A percentile compares a stretch with the other conserved stretches of the same genome.
phyloP scores from a whole-genome alignment of 257 asterid genomes.

The Linderniella brevidens region DNA sequence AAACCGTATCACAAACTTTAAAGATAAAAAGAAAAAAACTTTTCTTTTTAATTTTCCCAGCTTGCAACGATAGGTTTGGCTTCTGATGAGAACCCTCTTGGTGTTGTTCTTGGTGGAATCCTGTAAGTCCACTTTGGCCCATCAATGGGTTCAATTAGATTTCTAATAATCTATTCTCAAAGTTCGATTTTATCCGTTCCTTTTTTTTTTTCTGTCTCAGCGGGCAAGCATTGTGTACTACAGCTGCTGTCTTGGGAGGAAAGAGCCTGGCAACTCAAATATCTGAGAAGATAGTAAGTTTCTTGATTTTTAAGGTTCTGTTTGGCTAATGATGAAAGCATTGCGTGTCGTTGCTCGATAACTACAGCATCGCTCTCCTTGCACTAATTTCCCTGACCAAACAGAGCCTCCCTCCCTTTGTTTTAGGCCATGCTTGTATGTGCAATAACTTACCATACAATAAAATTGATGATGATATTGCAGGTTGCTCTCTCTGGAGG shows the following conservation, averaged over 20 bases:
- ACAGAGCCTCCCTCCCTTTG: no score
- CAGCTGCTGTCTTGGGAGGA: slow-evolving; percentile 95
- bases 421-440: no score
- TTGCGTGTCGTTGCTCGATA: not conserved
- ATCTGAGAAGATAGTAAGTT: slow-evolving; percentile 72
- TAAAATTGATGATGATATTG: slow-evolving; percentile 13
- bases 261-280: slow-evolving; percentile 81
- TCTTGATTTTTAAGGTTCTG: not conserved
- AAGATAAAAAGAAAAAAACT: not conserved
- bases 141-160: not conserved
- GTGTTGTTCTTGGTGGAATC: slow-evolving; percentile 98
- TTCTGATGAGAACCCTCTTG: slow-evolving; percentile 98
- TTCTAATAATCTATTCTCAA: not conserved
- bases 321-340: not conserved
- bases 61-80: slow-evolving; percentile 98
- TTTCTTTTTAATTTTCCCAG: slow-evolving; percentile 20
- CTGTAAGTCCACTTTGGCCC: slow-evolving; percentile 32
- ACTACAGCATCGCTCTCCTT: not conserved
- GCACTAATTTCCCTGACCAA: not conserved
- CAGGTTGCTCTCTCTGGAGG: slow-evolving; percentile 91
- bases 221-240: slow-evolving; percentile 89
- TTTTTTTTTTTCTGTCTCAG: slow-evolving; percentile 28
- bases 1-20: not conserved
- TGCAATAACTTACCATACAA: no score
- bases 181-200: not conserved